phyloP scores from a whole-genome alignment of 768 basidiomycete species.

The Russula earlei region DNA sequence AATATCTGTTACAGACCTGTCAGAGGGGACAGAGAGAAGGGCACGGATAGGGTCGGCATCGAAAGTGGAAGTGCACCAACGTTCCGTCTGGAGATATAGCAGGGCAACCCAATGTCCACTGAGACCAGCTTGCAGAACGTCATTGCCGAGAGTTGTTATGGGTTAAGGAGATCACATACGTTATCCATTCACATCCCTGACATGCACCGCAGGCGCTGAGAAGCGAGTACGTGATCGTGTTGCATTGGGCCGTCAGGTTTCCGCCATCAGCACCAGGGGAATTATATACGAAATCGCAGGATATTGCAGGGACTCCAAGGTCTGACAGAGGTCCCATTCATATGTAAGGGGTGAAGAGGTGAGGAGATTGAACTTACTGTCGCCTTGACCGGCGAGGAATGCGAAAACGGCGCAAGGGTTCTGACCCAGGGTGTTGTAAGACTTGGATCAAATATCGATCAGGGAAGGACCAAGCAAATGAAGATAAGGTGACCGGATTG shows the following conservation, averaged over 20 bases:
- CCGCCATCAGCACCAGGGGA: too few species aligned
- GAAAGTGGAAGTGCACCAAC: background rate
- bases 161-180: background rate
- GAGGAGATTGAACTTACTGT: background rate
- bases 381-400: background rate
- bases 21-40: background rate
- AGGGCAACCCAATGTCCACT: background rate
- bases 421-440: constrained; percentile 3
- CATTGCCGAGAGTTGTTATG: background rate
- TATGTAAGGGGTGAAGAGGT: background rate
- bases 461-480: background rate
- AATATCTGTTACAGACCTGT: background rate
- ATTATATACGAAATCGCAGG: too few species aligned
- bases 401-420: constrained; percentile 4
- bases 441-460: background rate
- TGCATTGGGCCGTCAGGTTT: too few species aligned
- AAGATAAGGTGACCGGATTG: too few species aligned
- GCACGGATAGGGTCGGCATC: too few species aligned
- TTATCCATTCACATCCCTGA: background rate
- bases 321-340: background rate
- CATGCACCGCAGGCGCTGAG: constrained; percentile 1
- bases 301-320: background rate
- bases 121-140: background rate
- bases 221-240: background rate
- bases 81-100: background rate